phyloP scores from a whole-genome alignment of 371 early-diverging fungal species.

The Rhizopus delemar region DNA sequence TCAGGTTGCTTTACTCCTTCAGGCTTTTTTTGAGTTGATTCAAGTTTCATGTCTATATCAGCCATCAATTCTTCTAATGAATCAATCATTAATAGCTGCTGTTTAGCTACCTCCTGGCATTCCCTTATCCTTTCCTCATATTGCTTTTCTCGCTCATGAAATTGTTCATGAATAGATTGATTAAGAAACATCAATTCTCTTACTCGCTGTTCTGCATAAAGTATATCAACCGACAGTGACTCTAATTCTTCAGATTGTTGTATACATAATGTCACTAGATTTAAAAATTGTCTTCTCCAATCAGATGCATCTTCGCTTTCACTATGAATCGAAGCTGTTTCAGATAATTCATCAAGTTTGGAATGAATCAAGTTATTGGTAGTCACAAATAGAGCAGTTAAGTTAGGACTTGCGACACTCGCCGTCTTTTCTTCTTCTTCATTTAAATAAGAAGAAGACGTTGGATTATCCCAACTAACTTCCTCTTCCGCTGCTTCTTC shows the following conservation, averaged over 20 bases:
- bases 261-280: constrained; percentile 29
- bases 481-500: constrained; percentile 6
- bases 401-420: constrained; percentile 8
- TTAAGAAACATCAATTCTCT: constrained; percentile 27
- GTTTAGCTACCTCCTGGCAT: constrained; percentile 26
- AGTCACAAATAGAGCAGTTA: constrained; percentile 30
- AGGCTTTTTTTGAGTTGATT: constrained; percentile 10
- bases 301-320: constrained; percentile 9
- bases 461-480: neutral
- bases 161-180: constrained; percentile 24
- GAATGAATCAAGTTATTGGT: constrained; percentile 44
- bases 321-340: constrained; percentile 18
- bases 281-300: constrained; percentile 32
- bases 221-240: constrained; percentile 28
- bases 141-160: constrained; percentile 28
- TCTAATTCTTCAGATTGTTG: constrained; percentile 35
- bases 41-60: constrained; percentile 26
- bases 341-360: constrained; percentile 40
- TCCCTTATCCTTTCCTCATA: constrained; percentile 32
- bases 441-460: neutral
- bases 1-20: neutral
- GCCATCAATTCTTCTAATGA: constrained; percentile 27
- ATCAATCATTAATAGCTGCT: constrained; percentile 32
- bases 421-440: constrained; percentile 6
- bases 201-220: constrained; percentile 29